Evolutionary conservation across 2,329 filamentous ascomycete genomes (phyloP).

Genomic region (Neonectria magnoliae): DNA sequence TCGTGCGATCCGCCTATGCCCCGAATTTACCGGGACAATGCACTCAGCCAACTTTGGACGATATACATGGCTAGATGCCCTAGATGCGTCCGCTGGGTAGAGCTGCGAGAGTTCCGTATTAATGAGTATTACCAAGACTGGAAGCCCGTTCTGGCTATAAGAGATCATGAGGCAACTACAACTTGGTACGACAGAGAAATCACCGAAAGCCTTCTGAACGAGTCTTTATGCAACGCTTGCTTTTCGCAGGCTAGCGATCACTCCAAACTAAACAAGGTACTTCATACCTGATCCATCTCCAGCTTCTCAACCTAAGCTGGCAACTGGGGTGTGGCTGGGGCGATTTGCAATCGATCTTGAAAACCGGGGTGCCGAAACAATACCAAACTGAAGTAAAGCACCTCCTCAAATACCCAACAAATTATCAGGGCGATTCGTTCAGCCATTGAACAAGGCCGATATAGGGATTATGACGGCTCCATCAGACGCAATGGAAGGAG

Average conservation of each 20-base stretch:
- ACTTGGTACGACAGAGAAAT: neutral
- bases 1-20: rapidly evolving
- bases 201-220: neutral
- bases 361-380: neutral
- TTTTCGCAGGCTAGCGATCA: conserved; percentile 7
- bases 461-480: conserved; percentile 5
- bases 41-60: neutral
- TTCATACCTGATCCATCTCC: neutral
- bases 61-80: conserved; percentile 31
- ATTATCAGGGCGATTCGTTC: no score
- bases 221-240: conserved; percentile 21
- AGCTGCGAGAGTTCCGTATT: conserved; percentile 25
- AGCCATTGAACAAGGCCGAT: neutral
- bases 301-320: neutral
- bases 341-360: neutral
- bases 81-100: conserved; percentile 30
- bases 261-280: neutral
- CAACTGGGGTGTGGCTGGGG: neutral
- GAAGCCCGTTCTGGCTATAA: neutral
- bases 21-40: neutral
- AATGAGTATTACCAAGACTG: neutral
- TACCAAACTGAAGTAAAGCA: neutral
- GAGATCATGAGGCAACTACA: rapidly evolving
- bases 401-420: neutral
- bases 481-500: conserved; percentile 5